Base-by-base conservation (phyloP, 2,329 filamentous ascomycete genomes). In the Pestalotiopsis sp. region DNA sequence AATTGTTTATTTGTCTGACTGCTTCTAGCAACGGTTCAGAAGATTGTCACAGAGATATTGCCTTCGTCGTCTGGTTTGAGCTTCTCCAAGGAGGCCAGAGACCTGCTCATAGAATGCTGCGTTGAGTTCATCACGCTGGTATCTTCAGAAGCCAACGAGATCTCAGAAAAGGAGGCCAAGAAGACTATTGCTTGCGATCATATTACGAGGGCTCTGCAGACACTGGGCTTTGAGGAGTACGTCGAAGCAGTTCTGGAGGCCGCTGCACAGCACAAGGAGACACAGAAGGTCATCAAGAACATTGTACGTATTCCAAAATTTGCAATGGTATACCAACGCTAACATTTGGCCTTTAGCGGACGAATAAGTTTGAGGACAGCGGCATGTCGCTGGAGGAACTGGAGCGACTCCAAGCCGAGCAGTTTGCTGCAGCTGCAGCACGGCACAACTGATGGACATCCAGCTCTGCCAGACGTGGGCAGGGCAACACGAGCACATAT, bases 111-210 rank as follows among this genome's bases (percentile, higher is more conserved):
- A 76, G 96, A 98, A 84, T 98, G 96, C 84, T 99, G 96, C 78
- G 95, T 99, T 77, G 96, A 99, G 81, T 99, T 99, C 81, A 98
- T 99, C 81, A 98, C 96, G 20, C 89, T 99, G 76, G 93, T 99
- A 75, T 98, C 95, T n/a, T 97, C 94, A 62, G 95, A 99, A 83
- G 96, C 96, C 71, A 99, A 99, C 81, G 96, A 99, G 76, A 99
- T 99, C 72, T 97, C 95, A 13, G 96, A 99, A 80, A 97, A 97
- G 81, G 96, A 99, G 78, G 94, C 95, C 64, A 99, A 99, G 85
- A 99, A 99, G 87, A 99, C 96, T 4, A 99, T 99, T 75, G 95
- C 95, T 13, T 97, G 94, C 80, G 96, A 99, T 77, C 96, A 99
- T 83, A 97, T 99, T 75, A 97, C 95, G 77, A 95, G 95, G 78